Conservation (phyloP, 257 asterid species). For the Sherardia arvensis region DNA sequence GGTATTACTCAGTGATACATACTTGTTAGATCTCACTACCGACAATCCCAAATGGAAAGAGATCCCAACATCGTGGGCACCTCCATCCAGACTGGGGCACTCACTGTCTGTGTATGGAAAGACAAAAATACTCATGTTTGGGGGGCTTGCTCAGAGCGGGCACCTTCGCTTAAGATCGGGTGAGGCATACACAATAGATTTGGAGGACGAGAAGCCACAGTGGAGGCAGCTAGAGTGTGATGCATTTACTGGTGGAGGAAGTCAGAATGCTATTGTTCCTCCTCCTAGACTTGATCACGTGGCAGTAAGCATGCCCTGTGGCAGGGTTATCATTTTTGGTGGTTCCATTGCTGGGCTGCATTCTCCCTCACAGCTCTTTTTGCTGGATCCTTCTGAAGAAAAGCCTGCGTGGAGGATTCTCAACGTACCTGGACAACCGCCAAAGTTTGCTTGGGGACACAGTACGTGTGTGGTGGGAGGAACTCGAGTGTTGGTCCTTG, state of each 20-base stretch:
- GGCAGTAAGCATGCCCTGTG: slow-evolving; percentile 86
- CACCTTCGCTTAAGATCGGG: slow-evolving; percentile 80
- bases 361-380: slow-evolving; percentile 75
- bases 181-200: slow-evolving; percentile 70
- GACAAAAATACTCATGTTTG: slow-evolving; percentile 70
- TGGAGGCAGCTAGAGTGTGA: slow-evolving; percentile 82
- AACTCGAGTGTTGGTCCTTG: slow-evolving; percentile 74
- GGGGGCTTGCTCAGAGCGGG: slow-evolving; percentile 85
- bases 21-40: slow-evolving; percentile 53
- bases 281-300: slow-evolving; percentile 85
- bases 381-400: slow-evolving; percentile 73
- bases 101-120: slow-evolving; percentile 75
- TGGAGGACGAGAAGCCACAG: slow-evolving; percentile 57
- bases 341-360: slow-evolving; percentile 81
- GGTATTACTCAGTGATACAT: slow-evolving; percentile 67
- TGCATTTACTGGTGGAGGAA: slow-evolving; percentile 45
- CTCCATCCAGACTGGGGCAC: slow-evolving; percentile 77
- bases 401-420: slow-evolving; percentile 75
- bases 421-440: slow-evolving; percentile 73
- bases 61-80: slow-evolving; percentile 61
- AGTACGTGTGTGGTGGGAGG: slow-evolving; percentile 88
- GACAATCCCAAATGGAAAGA: slow-evolving; percentile 74
- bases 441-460: slow-evolving; percentile 88
- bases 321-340: slow-evolving; percentile 68
- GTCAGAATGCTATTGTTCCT: slow-evolving; percentile 64